phyloP scores from a whole-genome alignment of 2,329 filamentous ascomycete species.

The Sporothrix sp. region DNA sequence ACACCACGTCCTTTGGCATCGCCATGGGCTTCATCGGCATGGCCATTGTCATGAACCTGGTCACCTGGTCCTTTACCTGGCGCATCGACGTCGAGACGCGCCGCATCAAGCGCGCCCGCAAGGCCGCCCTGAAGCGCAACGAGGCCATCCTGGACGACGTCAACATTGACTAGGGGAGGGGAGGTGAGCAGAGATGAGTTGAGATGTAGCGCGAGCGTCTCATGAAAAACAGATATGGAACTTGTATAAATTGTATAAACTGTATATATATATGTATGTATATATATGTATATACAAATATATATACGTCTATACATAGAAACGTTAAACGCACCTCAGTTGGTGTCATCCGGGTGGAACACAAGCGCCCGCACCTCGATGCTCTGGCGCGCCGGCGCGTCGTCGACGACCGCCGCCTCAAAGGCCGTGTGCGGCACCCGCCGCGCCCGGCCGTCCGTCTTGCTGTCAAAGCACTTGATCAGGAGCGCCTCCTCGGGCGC shows the following conservation, averaged over 20 bases:
- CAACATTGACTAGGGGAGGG: slow-evolving; percentile 11
- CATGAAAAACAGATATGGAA: not conserved
- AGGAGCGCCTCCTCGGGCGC: slow-evolving; percentile 15
- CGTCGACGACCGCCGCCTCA: slow-evolving; percentile 28
- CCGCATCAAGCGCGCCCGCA: slow-evolving; percentile 31
- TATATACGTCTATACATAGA: too few relatives aligned
- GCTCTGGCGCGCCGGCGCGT: slow-evolving; percentile 36
- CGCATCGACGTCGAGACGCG: slow-evolving; percentile 36
- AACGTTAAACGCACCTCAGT: too few relatives aligned
- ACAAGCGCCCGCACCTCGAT: slow-evolving; percentile 46
- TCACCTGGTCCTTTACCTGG: slow-evolving; percentile 37
- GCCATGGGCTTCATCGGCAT: slow-evolving; percentile 35
- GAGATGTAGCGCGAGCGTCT: not conserved
- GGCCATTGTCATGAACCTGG: slow-evolving; percentile 30
- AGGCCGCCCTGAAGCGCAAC: slow-evolving; percentile 31
- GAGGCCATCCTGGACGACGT: slow-evolving; percentile 36
- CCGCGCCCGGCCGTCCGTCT: slow-evolving; percentile 32
- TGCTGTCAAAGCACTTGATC: slow-evolving; percentile 21
- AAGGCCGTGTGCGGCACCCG: slow-evolving; percentile 46
- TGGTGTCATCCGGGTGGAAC: slow-evolving; percentile 26
- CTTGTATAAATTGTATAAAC: too few relatives aligned
- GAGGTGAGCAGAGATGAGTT: not conserved
- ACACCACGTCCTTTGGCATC: slow-evolving; percentile 33
- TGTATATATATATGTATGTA: too few relatives aligned
- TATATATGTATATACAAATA: too few relatives aligned